Conservation (phyloP, 2,329 filamentous ascomycete genomes). For the Penicillium nordicum region DNA sequence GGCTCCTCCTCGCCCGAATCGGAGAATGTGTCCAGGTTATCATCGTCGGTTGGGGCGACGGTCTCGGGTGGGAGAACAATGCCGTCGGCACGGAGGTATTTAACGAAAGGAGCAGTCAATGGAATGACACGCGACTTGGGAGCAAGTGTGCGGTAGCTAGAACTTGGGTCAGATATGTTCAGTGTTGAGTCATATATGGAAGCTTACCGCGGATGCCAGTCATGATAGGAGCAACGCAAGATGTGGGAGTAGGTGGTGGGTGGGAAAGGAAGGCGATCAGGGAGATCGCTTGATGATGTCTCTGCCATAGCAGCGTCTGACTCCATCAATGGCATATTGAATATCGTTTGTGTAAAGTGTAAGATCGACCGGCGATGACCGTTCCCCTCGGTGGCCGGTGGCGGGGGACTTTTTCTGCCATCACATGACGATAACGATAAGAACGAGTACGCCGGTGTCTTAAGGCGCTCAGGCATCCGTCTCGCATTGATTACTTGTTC, state of each 20-base stretch:
- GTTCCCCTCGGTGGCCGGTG: constrained; percentile 16
- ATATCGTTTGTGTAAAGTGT: not conserved
- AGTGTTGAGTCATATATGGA: not conserved
- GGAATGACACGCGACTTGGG: constrained; percentile 84
- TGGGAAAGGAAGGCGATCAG: constrained; percentile 63
- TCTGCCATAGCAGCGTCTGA: constrained; percentile 17
- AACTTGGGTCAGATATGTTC: constrained; percentile 9
- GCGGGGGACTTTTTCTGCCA: constrained; percentile 21
- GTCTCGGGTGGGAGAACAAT: constrained; percentile 68
- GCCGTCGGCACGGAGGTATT: constrained; percentile 87
- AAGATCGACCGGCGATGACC: not conserved
- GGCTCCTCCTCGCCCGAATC: constrained; percentile 57
- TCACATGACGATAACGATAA: constrained; percentile 24
- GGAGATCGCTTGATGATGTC: constrained; percentile 15
- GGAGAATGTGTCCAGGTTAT: constrained; percentile 51
- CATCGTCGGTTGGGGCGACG: constrained; percentile 30
- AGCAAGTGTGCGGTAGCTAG: constrained; percentile 71
- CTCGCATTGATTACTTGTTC: constrained; percentile 11
- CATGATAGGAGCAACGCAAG: constrained; percentile 88
- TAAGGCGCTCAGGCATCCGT: constrained; percentile 11
- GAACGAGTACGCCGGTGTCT: constrained; percentile 10
- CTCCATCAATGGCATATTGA: constrained; percentile 32
- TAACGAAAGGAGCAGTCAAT: constrained; percentile 69
- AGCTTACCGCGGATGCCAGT: constrained; percentile 74
- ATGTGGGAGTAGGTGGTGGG: constrained; percentile 84